phyloP scores from a whole-genome alignment of 352 stramenopile species.

The Phytophthora capsici region DNA sequence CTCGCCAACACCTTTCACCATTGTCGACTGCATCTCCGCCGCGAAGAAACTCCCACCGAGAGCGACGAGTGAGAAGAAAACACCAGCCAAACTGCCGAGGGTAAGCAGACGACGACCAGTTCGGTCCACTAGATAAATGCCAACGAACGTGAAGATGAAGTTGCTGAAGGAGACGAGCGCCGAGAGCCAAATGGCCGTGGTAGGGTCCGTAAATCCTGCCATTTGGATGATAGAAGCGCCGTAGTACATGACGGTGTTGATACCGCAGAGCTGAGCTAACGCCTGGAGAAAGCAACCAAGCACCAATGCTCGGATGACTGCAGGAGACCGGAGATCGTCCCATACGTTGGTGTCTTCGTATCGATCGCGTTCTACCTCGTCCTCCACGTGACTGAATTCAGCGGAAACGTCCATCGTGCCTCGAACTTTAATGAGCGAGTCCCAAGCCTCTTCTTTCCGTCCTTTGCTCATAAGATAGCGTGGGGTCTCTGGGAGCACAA shows the following conservation, averaged over 20 bases:
- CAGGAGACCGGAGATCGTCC: constrained; percentile 39
- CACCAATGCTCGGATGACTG: constrained; percentile 39
- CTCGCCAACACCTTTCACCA: constrained; percentile 22
- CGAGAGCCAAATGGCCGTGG: constrained; percentile 76
- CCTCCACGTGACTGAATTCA: constrained; percentile 72
- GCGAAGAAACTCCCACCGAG: constrained; percentile 30
- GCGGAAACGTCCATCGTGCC: constrained; percentile 59
- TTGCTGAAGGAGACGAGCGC: constrained; percentile 54
- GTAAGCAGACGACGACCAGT: constrained; percentile 22
- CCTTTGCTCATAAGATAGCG: constrained; percentile 69
- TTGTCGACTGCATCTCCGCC: constrained; percentile 16
- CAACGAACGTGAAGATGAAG: constrained; percentile 34
- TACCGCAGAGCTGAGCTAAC: constrained; percentile 74
- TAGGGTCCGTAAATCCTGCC: constrained; percentile 68
- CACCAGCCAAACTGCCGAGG: constrained; percentile 18
- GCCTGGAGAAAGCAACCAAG: constrained; percentile 54
- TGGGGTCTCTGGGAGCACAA: constrained; percentile 72
- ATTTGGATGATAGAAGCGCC: constrained; percentile 79
- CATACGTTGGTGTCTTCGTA: constrained; percentile 37
- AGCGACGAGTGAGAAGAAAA: constrained; percentile 25
- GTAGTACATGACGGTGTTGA: constrained; percentile 90
- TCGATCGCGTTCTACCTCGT: constrained; percentile 49
- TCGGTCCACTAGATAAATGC: constrained; percentile 29
- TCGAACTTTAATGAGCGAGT: constrained; percentile 65
- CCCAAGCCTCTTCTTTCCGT: constrained; percentile 53